Base-by-base conservation (phyloP, 2,329 filamentous ascomycete genomes). In the Fusarium tjaetaba region DNA sequence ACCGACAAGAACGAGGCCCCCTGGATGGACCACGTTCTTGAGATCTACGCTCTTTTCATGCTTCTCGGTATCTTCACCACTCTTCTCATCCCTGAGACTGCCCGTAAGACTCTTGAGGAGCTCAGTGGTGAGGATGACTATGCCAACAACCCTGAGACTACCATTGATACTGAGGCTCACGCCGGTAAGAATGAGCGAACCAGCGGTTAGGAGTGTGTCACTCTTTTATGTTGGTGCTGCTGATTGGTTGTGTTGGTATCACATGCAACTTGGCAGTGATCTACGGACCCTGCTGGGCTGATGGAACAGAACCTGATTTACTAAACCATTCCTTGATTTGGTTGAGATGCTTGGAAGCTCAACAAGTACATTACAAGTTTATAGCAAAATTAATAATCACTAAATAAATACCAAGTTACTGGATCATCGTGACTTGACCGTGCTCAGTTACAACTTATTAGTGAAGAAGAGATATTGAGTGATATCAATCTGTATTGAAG, bases 1-100 rank as follows among this genome's bases (percentile, higher is more conserved):
- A 83, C 83, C 39, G 64, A 73, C 13, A 72, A 60, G 5, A 83
- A 84, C 70, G 72, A 78, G 1, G 77, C 80, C 22, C 92, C 92
- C 4, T 95, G 92, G 93, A 87, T 95, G 81, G 87, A 94, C 83
- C 92, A 94, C 81, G 92, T 94, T 45, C 89, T 95, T 79, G 85
- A 94, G 85, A 94, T 94, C 76, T 88, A 87, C 78, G 91, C 92
- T 11, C 85, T 93, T 34, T 94, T 95, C 86, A 95, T 94, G 93
- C 86, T 94, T 39, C 85, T 89, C 65, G 93, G 93, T 64, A 85
- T 89, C 82, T 86, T 92, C 79, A 93, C 91, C 15, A 91, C 91
- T 2, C 82, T 93, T 4, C 83, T 93, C 65, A 93, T 94, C 67
- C 91, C 91, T 13, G 93, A 94, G 86, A 94, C 91, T 26, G 93